Conservation (phyloP, 352 stramenopile species). For the Globisporangium alternatum region DNA sequence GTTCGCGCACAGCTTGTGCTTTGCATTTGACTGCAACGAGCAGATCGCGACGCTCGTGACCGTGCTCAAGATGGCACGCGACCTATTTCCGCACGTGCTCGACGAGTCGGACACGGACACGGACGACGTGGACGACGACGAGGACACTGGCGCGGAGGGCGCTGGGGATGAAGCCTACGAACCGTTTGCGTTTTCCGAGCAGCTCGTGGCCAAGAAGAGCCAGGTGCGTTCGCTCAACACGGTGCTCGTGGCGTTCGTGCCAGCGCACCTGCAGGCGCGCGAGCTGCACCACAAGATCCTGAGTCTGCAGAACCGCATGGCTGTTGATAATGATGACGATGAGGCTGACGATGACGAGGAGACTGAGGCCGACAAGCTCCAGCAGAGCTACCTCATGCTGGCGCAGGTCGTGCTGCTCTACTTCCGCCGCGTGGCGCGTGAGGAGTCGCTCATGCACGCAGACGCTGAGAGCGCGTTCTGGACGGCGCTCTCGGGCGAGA, state of each 20-base stretch:
- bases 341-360: constrained; percentile 29
- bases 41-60: constrained; percentile 65
- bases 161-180: constrained; percentile 35
- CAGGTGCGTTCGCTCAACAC: constrained; percentile 56
- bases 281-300: constrained; percentile 78
- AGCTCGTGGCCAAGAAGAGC: constrained; percentile 32
- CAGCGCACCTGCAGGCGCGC: constrained; percentile 56
- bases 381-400: constrained; percentile 79
- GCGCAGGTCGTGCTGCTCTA: constrained; percentile 78
- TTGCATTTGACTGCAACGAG: constrained; percentile 43
- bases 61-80: constrained; percentile 55
- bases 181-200: constrained; percentile 38
- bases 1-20: constrained; percentile 70
- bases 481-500: constrained; percentile 41
- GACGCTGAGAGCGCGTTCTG: constrained; percentile 47
- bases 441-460: constrained; percentile 55
- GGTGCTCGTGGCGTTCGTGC: constrained; percentile 66
- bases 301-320: constrained; percentile 25
- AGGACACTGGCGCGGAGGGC: constrained; percentile 36
- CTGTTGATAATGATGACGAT: constrained; percentile 25
- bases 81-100: constrained; percentile 60
- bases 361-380: constrained; percentile 44
- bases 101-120: constrained; percentile 76
- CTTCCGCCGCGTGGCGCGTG: constrained; percentile 70
- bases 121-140: constrained; percentile 69